A percentile compares a stretch with the other conserved stretches of the same genome.
These are phyloP conservation scores for Bipolaris gigantea DNA, from an alignment of 2,329 filamentous ascomycete genomes.

Conservation along the genomic window DNA sequence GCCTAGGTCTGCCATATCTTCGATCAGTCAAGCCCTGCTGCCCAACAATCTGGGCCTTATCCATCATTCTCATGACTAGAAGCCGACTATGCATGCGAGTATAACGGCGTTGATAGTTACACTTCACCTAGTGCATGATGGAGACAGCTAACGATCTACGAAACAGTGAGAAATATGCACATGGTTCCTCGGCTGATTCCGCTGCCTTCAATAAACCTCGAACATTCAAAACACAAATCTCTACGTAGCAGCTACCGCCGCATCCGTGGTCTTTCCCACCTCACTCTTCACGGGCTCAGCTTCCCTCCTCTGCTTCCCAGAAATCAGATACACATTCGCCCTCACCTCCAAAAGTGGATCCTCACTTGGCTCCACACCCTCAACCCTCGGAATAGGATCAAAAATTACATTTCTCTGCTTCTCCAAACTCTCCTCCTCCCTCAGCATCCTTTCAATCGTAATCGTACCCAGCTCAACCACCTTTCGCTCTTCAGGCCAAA, in stretches of 20 bases:
- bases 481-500: conserved; percentile 57
- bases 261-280: not conserved
- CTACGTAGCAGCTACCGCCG: conserved; percentile 10
- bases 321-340: conserved; percentile 59
- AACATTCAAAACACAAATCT: not conserved
- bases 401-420: conserved; percentile 59
- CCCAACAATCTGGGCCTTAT: no score
- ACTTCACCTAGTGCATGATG: not conserved
- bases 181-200: not conserved
- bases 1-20: no score
- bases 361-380: conserved; percentile 55
- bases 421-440: conserved; percentile 46
- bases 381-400: conserved; percentile 60
- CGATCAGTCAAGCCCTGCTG: no score
- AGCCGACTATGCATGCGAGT: no score
- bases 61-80: no score
- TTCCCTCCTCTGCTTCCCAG: conserved; percentile 56
- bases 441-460: conserved; percentile 47
- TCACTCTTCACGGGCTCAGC: conserved; percentile 28
- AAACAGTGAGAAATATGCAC: not conserved
- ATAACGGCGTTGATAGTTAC: no score
- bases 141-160: not conserved
- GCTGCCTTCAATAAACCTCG: not conserved
- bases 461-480: conserved; percentile 57
- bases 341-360: conserved; percentile 61